Evolutionary conservation across 169 alveolate species (phyloP).

Genomic region (Plasmodium yoelii): DNA sequence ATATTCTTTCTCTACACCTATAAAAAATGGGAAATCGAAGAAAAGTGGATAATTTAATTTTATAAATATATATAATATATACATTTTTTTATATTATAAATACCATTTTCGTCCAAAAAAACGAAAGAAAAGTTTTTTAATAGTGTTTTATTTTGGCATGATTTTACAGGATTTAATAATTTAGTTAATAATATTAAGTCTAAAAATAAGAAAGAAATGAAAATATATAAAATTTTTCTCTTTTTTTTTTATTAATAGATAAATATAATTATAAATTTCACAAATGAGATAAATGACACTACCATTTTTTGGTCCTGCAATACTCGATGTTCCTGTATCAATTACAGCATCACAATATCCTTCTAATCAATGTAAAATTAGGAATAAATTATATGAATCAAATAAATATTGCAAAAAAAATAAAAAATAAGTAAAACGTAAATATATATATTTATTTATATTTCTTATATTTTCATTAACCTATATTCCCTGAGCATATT

Average conservation of each 20-base stretch:
- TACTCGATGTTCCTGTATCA: conserved; percentile 75
- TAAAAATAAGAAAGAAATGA: neutral
- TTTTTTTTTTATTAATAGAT: neutral
- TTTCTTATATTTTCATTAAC: conserved; percentile 4
- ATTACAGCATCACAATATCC: conserved; percentile 73
- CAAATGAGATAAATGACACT: conserved; percentile 3
- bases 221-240: neutral
- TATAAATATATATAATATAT: neutral
- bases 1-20: conserved; percentile 53
- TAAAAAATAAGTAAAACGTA: neutral
- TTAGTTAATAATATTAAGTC: conserved; percentile 64
- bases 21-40: neutral
- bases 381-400: neutral
- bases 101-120: conserved; percentile 56
- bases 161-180: conserved; percentile 35
- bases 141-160: conserved; percentile 20
- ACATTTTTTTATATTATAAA: neutral
- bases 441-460: neutral
- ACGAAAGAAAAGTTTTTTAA: conserved; percentile 70
- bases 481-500: conserved; percentile 63
- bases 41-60: no score
- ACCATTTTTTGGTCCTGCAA: conserved; percentile 76
- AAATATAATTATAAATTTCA: neutral
- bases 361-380: conserved; percentile 15
- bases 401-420: neutral